Conservation (phyloP, 176 grass and related monocot species). For the Puya raimondii region DNA sequence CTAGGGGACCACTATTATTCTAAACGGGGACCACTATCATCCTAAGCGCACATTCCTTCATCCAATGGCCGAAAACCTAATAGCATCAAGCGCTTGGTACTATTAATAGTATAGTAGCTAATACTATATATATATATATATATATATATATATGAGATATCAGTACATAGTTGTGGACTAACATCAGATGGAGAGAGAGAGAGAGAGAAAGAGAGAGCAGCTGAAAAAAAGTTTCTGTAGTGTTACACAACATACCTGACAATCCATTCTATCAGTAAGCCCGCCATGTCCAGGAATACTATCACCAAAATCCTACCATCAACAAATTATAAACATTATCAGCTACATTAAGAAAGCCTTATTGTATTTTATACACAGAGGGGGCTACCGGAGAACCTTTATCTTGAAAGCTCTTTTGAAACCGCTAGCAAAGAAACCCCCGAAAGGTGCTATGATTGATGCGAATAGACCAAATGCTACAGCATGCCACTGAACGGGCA, state of each 20-base stretch:
- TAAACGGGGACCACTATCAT: too few species aligned
- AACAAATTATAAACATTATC: conserved; percentile 3
- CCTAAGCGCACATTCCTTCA: too few species aligned
- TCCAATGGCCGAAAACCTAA: too few species aligned
- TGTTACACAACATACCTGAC: conserved; percentile 48
- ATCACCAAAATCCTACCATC: conserved; percentile 88
- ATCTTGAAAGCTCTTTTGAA: conserved; percentile 97
- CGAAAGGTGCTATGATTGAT: conserved; percentile 98
- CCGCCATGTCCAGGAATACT: conserved; percentile 97
- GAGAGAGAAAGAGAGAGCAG: too few species aligned
- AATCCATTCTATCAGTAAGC: conserved; percentile 95
- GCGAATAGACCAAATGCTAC: conserved; percentile 91
- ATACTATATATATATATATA: too few species aligned
- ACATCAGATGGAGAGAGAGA: too few species aligned
- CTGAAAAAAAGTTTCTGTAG: too few species aligned
- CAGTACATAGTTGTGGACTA: too few species aligned
- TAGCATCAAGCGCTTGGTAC: too few species aligned
- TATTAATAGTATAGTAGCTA: too few species aligned
- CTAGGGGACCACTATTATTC: too few species aligned
- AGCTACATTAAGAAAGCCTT: neutral
- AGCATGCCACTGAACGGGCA: conserved; percentile 97
- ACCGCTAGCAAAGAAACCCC: conserved; percentile 96
- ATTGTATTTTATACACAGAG: neutral
- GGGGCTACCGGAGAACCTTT: conserved; percentile 46
- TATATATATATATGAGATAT: too few species aligned